Conservation (phyloP, 768 basidiomycete genomes). For the Hericium coralloides region DNA sequence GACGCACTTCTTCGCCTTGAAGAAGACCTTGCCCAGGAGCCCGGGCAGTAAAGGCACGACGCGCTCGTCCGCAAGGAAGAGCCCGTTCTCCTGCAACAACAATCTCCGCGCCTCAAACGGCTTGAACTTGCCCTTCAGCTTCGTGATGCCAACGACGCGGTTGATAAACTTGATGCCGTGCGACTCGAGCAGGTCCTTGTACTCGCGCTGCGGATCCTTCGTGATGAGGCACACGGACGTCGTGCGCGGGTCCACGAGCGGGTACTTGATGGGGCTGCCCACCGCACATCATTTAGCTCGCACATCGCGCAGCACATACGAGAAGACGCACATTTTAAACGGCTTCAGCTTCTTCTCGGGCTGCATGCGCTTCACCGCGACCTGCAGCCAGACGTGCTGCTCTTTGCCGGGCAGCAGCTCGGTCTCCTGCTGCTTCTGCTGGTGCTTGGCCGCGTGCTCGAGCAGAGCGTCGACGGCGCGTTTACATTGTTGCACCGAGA, state of each 20-base stretch:
- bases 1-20: constrained; percentile 89
- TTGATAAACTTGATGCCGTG: constrained; percentile 84
- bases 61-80: constrained; percentile 92
- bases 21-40: constrained; percentile 84
- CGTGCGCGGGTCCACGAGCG: constrained; percentile 75
- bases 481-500: constrained; percentile 68
- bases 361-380: constrained; percentile 78
- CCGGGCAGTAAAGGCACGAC: constrained; percentile 81
- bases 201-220: constrained; percentile 92
- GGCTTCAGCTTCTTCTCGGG: constrained; percentile 74
- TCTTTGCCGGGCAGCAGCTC: constrained; percentile 75
- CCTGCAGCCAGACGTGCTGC: constrained; percentile 81
- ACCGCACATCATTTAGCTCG: background rate
- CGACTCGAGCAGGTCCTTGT: constrained; percentile 83
- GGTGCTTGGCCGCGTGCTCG: constrained; percentile 55
- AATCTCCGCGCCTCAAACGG: constrained; percentile 75
- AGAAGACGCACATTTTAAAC: constrained; percentile 60
- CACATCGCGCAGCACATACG: background rate
- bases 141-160: constrained; percentile 82
- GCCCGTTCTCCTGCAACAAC: constrained; percentile 78
- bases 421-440: constrained; percentile 55
- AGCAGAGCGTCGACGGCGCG: constrained; percentile 76
- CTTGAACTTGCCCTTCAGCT: constrained; percentile 92
- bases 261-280: constrained; percentile 65
- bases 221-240: constrained; percentile 83